These are phyloP conservation scores for Verticillium nonalfalfae DNA, from an alignment of 2,329 filamentous ascomycete species.

Conservation along the genomic window DNA sequence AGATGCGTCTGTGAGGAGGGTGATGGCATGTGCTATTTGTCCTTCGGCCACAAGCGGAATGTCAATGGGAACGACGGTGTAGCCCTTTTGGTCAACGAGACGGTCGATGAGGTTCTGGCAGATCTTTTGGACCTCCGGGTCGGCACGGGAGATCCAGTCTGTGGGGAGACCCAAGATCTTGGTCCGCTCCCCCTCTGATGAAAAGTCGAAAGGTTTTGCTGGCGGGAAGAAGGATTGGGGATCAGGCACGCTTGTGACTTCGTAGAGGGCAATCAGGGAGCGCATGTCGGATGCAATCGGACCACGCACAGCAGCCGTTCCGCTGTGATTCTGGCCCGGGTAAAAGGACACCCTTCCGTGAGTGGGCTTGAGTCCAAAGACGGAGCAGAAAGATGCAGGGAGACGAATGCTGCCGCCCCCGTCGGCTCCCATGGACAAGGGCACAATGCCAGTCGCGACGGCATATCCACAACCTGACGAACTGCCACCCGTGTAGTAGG, in stretches of 20 bases:
- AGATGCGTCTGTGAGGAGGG: conserved; percentile 60
- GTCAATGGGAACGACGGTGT: conserved; percentile 46
- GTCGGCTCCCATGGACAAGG: conserved; percentile 66
- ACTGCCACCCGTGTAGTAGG: conserved; percentile 72
- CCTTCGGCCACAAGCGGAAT: conserved; percentile 56
- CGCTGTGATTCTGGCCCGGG: conserved; percentile 52
- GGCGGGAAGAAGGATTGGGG: conserved; percentile 48
- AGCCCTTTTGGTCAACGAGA: conserved; percentile 45
- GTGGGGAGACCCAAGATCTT: conserved; percentile 58
- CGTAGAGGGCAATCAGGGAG: conserved; percentile 60
- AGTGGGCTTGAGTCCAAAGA: conserved; percentile 68
- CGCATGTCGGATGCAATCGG: conserved; percentile 62
- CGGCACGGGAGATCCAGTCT: conserved; percentile 52
- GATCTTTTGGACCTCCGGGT: conserved; percentile 33
- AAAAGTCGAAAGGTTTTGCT: conserved; percentile 13
- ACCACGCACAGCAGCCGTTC: conserved; percentile 59
- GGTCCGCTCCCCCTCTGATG: neutral
- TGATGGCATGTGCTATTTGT: conserved; percentile 67
- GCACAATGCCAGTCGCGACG: conserved; percentile 63
- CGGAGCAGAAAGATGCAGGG: conserved; percentile 63
- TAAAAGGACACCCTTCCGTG: conserved; percentile 59
- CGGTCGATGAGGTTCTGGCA: conserved; percentile 40
- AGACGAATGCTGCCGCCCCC: conserved; percentile 71
- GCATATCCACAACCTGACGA: conserved; percentile 69
- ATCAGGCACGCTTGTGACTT: conserved; percentile 59